phyloP scores from a whole-genome alignment of 2,329 filamentous ascomycete genomes.

The Xylariales sp. region DNA sequence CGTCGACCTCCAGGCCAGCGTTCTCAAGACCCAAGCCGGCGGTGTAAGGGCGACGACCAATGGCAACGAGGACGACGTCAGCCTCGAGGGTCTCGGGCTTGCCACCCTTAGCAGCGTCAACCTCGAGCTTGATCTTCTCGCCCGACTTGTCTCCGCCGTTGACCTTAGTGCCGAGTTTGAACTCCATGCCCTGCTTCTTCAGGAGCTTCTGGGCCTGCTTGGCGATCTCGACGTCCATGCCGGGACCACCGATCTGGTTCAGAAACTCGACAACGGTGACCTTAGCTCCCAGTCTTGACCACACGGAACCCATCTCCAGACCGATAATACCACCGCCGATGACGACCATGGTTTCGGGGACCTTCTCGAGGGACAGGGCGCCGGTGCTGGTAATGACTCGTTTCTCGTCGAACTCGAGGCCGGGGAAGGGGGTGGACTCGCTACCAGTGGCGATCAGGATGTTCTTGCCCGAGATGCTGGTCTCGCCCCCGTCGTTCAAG shows the following conservation, averaged over 20 bases:
- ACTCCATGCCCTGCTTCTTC: constrained; percentile 94
- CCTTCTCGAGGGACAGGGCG: constrained; percentile 80
- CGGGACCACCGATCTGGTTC: constrained; percentile 91
- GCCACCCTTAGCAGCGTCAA: constrained; percentile 93
- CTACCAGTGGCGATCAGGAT: constrained; percentile 96
- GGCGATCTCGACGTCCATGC: constrained; percentile 92
- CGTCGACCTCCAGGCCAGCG: constrained; percentile 85
- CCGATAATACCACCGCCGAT: constrained; percentile 99
- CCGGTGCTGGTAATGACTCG: constrained; percentile 95
- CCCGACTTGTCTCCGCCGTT: constrained; percentile 75
- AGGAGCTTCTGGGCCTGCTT: constrained; percentile 91
- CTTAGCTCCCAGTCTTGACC: constrained; percentile 88
- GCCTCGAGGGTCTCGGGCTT: constrained; percentile 90
- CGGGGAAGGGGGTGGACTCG: constrained; percentile 94
- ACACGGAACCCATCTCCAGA: constrained; percentile 96
- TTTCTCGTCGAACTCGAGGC: constrained; percentile 94
- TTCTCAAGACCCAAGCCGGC: constrained; percentile 88
- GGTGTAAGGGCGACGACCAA: constrained; percentile 94
- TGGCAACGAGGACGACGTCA: constrained; percentile 93
- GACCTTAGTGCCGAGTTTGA: constrained; percentile 98
- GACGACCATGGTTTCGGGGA: constrained; percentile 94
- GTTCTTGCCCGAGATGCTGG: constrained; percentile 85
- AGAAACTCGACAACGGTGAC: constrained; percentile 98
- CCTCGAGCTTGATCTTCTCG: constrained; percentile 72
- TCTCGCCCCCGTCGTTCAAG: constrained; percentile 87